Evolutionary conservation across 371 early-diverging fungal genomes (phyloP).

Genomic region (Mortierella sp.): DNA sequence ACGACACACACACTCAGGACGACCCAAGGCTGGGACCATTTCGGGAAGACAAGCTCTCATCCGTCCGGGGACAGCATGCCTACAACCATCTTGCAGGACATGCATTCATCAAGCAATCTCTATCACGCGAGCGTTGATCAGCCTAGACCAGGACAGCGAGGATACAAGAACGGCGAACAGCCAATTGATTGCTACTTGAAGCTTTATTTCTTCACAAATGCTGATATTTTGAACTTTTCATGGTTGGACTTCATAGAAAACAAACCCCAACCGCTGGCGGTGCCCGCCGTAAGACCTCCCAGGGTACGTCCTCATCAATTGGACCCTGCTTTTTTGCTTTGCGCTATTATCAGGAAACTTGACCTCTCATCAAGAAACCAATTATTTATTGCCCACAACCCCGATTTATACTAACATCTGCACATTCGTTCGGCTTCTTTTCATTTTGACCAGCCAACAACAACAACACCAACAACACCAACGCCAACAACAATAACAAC

Average conservation of each 20-base stretch:
- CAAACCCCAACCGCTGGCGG: conserved; percentile 9
- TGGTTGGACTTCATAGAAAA: conserved; percentile 10
- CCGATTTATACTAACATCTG: background rate
- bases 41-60: background rate
- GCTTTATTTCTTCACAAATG: background rate
- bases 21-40: background rate
- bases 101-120: background rate
- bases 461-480: background rate
- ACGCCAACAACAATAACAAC: background rate
- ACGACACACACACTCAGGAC: background rate
- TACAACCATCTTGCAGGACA: background rate
- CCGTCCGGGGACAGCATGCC: background rate
- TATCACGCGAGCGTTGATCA: conserved; percentile 12
- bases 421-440: background rate
- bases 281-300: conserved; percentile 22
- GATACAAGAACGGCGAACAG: background rate
- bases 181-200: background rate
- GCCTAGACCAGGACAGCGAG: background rate
- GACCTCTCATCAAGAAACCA: background rate
- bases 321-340: background rate
- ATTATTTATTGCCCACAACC: background rate
- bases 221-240: background rate
- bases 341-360: background rate
- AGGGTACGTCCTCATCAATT: conserved; percentile 10
- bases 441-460: background rate